Evolutionary conservation across 371 early-diverging fungal genomes (phyloP).

Genomic region (Syncephalastrum racemosum): DNA sequence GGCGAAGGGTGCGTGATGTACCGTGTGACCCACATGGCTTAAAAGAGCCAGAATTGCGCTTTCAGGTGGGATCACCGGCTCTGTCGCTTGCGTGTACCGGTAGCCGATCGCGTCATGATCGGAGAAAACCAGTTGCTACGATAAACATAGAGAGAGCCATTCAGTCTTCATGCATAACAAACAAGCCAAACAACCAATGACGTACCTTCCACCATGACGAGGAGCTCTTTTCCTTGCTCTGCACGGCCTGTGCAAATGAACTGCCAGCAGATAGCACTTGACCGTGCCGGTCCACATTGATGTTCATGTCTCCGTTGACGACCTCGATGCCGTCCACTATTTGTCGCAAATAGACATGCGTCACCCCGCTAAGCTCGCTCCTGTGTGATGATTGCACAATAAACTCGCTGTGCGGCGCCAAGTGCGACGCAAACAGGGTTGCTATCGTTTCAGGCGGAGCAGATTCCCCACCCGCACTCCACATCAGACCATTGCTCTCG

Average conservation of each 20-base stretch:
- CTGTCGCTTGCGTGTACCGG: no score
- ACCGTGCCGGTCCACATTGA: slow-evolving; percentile 75
- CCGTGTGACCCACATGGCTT: slow-evolving; percentile 2
- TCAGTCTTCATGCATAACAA: slow-evolving; percentile 27
- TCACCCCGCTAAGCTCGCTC: slow-evolving; percentile 72
- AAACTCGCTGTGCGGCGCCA: slow-evolving; percentile 31
- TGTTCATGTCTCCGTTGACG: slow-evolving; percentile 78
- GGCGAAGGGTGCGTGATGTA: background rate
- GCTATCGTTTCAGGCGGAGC: no score
- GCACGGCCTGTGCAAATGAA: slow-evolving; percentile 57
- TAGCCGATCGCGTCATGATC: no score
- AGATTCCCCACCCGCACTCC: no score
- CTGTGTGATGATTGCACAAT: slow-evolving; percentile 64
- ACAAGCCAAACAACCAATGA: slow-evolving; percentile 23
- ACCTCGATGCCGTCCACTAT: slow-evolving; percentile 73
- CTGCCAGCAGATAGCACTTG: slow-evolving; percentile 72
- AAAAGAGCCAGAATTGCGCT: background rate
- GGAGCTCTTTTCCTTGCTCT: slow-evolving; percentile 4
- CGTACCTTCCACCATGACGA: slow-evolving; percentile 6
- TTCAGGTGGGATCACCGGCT: no score
- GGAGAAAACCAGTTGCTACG: no score
- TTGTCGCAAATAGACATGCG: slow-evolving; percentile 83
- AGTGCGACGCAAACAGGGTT: no score
- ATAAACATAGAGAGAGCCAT: slow-evolving; percentile 1
- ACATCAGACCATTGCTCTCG: no score